A percentile compares a stretch with the other conserved stretches of the same genome.
Evolutionary conservation across 2,329 filamentous ascomycete genomes (phyloP).

Genomic region (Xylariales sp.): DNA sequence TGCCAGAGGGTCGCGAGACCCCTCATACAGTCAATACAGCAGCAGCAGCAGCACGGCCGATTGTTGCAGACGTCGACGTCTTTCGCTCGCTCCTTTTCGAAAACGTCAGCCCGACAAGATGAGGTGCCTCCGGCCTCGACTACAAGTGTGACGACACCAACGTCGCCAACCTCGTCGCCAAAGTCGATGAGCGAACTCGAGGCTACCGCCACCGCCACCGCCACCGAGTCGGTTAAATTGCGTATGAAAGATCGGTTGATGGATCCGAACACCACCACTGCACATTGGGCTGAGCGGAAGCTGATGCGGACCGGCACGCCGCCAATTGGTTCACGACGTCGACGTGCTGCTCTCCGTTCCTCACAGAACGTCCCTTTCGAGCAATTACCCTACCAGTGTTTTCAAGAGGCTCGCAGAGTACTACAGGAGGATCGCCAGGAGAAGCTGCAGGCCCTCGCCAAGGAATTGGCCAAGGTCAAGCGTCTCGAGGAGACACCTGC

Average conservation of each 20-base stretch:
- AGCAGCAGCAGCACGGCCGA: constrained; percentile 50
- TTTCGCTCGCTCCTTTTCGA: constrained; percentile 52
- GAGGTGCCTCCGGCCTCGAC: constrained; percentile 42
- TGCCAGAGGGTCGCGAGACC: constrained; percentile 70
- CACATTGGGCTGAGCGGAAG: constrained; percentile 71
- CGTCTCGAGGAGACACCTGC: constrained; percentile 70
- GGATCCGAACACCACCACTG: constrained; percentile 77
- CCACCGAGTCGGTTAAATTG: constrained; percentile 25
- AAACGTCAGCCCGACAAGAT: constrained; percentile 52
- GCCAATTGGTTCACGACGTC: constrained; percentile 86
- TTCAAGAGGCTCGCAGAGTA: constrained; percentile 92
- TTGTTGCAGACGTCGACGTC: constrained; percentile 47
- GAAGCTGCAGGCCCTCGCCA: constrained; percentile 80
- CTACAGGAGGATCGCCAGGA: constrained; percentile 82
- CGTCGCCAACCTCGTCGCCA: constrained; percentile 40
- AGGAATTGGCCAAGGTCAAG: constrained; percentile 75
- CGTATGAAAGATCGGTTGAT: constrained; percentile 58
- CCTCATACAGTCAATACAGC: constrained; percentile 65
- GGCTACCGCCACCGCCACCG: constrained; percentile 26
- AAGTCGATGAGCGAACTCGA: constrained; percentile 34
- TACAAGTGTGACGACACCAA: constrained; percentile 39
- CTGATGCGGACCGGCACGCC: constrained; percentile 75
- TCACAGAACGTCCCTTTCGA: constrained; percentile 83
- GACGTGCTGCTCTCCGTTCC: constrained; percentile 77
- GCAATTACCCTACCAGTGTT: constrained; percentile 95